phyloP scores from a whole-genome alignment of 495 filamentous ascomycete species.

The Talaromyces trachyspermus region DNA sequence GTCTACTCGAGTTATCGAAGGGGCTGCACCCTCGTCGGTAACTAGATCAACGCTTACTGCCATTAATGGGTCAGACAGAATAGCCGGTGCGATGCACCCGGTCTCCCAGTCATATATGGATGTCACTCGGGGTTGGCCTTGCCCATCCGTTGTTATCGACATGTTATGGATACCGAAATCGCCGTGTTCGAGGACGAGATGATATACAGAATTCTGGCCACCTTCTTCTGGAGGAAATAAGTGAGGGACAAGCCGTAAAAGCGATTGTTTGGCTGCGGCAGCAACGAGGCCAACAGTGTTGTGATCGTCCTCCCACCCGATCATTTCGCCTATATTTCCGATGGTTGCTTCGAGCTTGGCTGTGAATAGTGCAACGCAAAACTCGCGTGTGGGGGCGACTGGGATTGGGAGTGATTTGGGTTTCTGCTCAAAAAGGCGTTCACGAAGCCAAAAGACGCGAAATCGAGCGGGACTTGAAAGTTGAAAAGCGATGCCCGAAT shows the following conservation, averaged over 20 bases:
- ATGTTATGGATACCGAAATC: conserved; percentile 33
- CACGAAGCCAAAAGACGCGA: conserved; percentile 11
- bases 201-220: conserved; percentile 18
- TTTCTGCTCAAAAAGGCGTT: conserved; percentile 24
- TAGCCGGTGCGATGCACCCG: conserved; percentile 24
- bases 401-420: conserved; percentile 23
- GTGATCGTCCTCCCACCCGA: conserved; percentile 27
- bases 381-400: conserved; percentile 27
- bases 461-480: conserved; percentile 15
- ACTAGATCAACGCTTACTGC: conserved; percentile 15
- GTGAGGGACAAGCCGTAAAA: conserved; percentile 20
- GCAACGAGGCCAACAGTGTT: conserved; percentile 24
- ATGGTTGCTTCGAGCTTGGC: conserved; percentile 32
- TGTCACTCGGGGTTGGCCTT: conserved; percentile 18
- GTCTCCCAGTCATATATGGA: conserved; percentile 30
- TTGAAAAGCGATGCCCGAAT: conserved; percentile 28
- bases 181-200: conserved; percentile 28
- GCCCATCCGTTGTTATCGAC: conserved; percentile 18
- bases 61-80: conserved; percentile 27
- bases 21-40: conserved; percentile 19
- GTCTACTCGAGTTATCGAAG: conserved; percentile 18
- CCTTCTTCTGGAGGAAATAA: conserved; percentile 20
- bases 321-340: conserved; percentile 24
- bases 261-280: conserved; percentile 13
- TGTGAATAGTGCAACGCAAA: conserved; percentile 24